These are phyloP conservation scores for Solanum gandarillasii DNA, from an alignment of 257 asterid species.

Conservation along the genomic window DNA sequence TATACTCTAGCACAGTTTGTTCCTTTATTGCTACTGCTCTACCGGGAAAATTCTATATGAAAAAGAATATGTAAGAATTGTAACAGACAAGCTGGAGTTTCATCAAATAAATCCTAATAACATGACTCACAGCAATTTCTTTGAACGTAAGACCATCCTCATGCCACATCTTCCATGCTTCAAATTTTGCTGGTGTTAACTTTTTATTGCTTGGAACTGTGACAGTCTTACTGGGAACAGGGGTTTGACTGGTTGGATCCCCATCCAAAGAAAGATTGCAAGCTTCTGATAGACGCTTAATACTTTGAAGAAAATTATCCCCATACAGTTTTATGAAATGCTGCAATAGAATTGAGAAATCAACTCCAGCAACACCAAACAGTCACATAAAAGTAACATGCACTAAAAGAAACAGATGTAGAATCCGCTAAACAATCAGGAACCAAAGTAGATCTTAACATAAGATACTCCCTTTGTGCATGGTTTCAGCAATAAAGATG, in stretches of 20 bases:
- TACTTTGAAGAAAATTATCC: constrained; percentile 46
- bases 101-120: neutral
- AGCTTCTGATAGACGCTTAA: constrained; percentile 45
- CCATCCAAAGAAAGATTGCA: constrained; percentile 52
- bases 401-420: neutral
- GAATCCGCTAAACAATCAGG: neutral
- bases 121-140: constrained; percentile 57
- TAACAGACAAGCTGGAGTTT: neutral
- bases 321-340: constrained; percentile 65
- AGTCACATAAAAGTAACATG: neutral
- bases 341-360: constrained; percentile 31
- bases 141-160: constrained; percentile 52
- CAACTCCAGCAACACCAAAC: constrained; percentile 11
- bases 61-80: neutral
- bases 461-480: neutral
- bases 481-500: neutral
- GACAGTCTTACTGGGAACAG: constrained; percentile 20
- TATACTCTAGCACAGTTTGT: constrained; percentile 52
- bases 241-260: constrained; percentile 31
- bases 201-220: constrained; percentile 24
- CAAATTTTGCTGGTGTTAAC: constrained; percentile 56
- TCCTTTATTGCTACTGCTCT: constrained; percentile 85
- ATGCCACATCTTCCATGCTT: constrained; percentile 98
- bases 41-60: constrained; percentile 53
- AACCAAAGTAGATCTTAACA: neutral